These are phyloP conservation scores for Madurella fahalii DNA, from an alignment of 2,329 filamentous ascomycete genomes.

Conservation along the genomic window DNA sequence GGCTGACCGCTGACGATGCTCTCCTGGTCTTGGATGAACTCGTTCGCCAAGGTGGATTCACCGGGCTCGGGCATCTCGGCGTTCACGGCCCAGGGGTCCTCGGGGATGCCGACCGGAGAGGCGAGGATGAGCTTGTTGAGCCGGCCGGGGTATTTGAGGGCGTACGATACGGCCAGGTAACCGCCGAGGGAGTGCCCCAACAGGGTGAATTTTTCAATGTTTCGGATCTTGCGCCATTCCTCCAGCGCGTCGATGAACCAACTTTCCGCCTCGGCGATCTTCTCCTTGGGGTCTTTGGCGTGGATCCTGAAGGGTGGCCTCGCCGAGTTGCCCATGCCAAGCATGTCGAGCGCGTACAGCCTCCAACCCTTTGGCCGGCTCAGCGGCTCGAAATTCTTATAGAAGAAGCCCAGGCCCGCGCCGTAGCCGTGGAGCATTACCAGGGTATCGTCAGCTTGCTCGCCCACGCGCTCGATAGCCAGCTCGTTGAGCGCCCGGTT, in stretches of 20 bases:
- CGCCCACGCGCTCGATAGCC: conserved; percentile 77
- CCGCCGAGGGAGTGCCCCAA: conserved; percentile 91
- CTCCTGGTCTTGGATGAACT: conserved; percentile 73
- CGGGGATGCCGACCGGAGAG: conserved; percentile 89
- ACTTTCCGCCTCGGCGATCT: conserved; percentile 83
- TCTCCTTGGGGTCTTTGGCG: conserved; percentile 75
- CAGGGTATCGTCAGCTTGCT: conserved; percentile 75
- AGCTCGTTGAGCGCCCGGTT: conserved; percentile 90
- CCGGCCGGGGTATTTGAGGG: conserved; percentile 90
- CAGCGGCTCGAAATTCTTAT: conserved; percentile 92
- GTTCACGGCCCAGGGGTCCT: conserved; percentile 84
- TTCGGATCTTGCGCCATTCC: conserved; percentile 86
- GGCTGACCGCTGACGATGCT: conserved; percentile 39
- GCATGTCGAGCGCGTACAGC: conserved; percentile 87
- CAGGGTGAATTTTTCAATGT: conserved; percentile 89
- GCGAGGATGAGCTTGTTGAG: conserved; percentile 95
- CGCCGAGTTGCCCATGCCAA: conserved; percentile 89
- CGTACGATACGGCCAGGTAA: conserved; percentile 92
- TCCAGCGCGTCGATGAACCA: conserved; percentile 97
- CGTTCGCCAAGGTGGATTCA: conserved; percentile 68
- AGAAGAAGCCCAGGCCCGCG: conserved; percentile 94
- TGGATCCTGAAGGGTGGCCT: conserved; percentile 80
- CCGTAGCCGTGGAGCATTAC: conserved; percentile 98
- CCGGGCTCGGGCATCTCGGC: conserved; percentile 74
- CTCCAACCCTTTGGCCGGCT: conserved; percentile 78